Conservation (phyloP, 441 rosid genomes). For the Gossypium gossypioides region DNA sequence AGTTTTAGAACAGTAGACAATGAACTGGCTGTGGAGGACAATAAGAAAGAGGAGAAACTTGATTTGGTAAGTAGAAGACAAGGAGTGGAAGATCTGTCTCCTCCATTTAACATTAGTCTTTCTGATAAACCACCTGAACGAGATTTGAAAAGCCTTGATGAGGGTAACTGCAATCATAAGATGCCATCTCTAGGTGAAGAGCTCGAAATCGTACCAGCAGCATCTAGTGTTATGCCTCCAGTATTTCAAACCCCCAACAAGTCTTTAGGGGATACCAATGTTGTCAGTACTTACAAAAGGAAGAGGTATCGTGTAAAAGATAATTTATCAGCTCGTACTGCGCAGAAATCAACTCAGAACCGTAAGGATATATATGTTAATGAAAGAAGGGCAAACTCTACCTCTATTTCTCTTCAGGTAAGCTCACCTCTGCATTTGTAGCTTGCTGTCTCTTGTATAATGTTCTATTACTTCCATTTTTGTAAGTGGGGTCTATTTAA, state of each 20-base stretch:
- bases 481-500: not conserved
- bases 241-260: constrained; percentile 28
- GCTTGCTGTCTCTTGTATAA: not conserved
- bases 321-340: constrained; percentile 13
- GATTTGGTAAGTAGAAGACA: not conserved
- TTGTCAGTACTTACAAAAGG: constrained; percentile 25
- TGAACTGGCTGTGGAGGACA: constrained; percentile 2
- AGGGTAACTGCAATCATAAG: constrained; percentile 23
- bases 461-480: not conserved
- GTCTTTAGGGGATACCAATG: constrained; percentile 27
- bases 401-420: constrained; percentile 18
- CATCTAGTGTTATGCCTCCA: constrained; percentile 22
- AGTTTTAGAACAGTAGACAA: constrained; percentile 17
- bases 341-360: constrained; percentile 32
- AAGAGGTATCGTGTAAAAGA: constrained; percentile 31
- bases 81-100: not conserved
- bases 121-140: constrained; percentile 21
- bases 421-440: not conserved
- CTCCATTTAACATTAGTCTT: constrained; percentile 10
- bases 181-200: constrained; percentile 18
- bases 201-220: constrained; percentile 14
- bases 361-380: constrained; percentile 22
- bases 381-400: constrained; percentile 36
- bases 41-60: constrained; percentile 13
- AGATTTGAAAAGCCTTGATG: constrained; percentile 22